Evolutionary conservation across 495 filamentous ascomycete genomes (phyloP).

Genomic region (Umbilicaria muhlenbergii): DNA sequence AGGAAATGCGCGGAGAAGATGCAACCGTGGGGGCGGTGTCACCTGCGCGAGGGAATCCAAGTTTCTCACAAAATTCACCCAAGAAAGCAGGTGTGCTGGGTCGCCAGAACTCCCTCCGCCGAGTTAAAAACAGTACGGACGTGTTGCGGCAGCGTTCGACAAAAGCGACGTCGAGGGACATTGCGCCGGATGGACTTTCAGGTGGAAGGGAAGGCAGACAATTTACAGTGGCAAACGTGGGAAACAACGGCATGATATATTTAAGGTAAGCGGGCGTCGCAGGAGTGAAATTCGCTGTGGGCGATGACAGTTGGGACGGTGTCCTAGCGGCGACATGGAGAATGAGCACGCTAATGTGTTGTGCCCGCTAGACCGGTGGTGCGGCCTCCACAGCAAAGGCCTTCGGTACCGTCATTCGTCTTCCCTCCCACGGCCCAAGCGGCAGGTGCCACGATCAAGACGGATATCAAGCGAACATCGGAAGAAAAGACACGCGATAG

Average conservation of each 20-base stretch:
- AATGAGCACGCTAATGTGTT: neutral
- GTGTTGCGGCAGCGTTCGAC: constrained; percentile 25
- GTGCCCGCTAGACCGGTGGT: constrained; percentile 37
- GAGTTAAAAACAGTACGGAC: constrained; percentile 32
- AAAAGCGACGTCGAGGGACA: constrained; percentile 22
- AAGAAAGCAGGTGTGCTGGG: constrained; percentile 2
- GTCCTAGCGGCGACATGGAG: no score
- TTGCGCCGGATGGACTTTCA: constrained; percentile 19
- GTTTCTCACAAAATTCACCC: constrained; percentile 1
- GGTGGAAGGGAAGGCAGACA: constrained; percentile 44
- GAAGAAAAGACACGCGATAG: constrained; percentile 9
- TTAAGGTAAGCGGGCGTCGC: constrained; percentile 51
- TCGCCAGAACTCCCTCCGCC: constrained; percentile 20
- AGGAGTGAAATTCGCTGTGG: neutral
- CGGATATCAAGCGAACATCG: constrained; percentile 20
- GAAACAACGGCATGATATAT: constrained; percentile 86
- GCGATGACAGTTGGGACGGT: neutral
- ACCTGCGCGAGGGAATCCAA: no score
- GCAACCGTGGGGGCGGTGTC: no score
- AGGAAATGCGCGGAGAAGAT: no score
- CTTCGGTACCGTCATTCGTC: constrained; percentile 37
- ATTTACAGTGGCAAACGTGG: constrained; percentile 89
- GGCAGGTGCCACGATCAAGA: constrained; percentile 36
- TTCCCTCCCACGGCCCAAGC: constrained; percentile 40
- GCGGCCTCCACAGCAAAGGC: constrained; percentile 40